Evolutionary conservation across 345 rosid genomes (phyloP), one percentile per base, ranked within the genome.

Genomic region (Eucalyptus coolabah): DNA sequence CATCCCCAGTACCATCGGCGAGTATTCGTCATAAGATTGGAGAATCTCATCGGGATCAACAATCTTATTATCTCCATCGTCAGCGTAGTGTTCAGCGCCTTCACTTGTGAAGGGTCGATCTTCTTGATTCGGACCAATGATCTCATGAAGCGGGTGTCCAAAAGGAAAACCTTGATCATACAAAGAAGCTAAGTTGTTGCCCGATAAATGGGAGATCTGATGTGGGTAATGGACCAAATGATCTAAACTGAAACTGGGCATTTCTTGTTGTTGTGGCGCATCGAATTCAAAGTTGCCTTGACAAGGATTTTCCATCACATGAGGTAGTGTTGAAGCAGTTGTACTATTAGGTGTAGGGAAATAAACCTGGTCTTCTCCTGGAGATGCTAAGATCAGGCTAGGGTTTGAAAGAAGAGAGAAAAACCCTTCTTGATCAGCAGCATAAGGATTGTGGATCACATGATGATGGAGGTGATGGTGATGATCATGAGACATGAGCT

Each of bases 401-500:
- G 86, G 54, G 42, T 67, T 80, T 19, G 50, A 80, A 53, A 77
- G 86, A 87, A 72, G 15, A 47, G 87, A 88, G 42, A 88, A 69
- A 34, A 80, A 60, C 72, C 54, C 86, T 69, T 82, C 90, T 60
- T 24, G 87, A 88, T 56, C 86, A 80, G 87, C 77, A 34, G 60
- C 72, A 54, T 83, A 63, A 88, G 89, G 89, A 89, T 54, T 60
- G 37, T 60, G 60, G 88, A 50, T 26, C 82, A 40, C 17, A 67
- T 89, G 88, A 86, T 86, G 90, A n/a, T 34, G 90, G 51, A n/a
- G 89, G 30, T 28, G 77, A 53, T 49, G 90, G 44, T 65, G 89
- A 23, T 28, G 77, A 88, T 94, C 96, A 85, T 93, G 94, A 51
- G 97, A 93, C 86, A 95, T 92, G 54, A 97, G 93, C 94, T 95